Evolutionary conservation across 2,329 filamentous ascomycete genomes (phyloP).

Genomic region (Aspergillus sp.): DNA sequence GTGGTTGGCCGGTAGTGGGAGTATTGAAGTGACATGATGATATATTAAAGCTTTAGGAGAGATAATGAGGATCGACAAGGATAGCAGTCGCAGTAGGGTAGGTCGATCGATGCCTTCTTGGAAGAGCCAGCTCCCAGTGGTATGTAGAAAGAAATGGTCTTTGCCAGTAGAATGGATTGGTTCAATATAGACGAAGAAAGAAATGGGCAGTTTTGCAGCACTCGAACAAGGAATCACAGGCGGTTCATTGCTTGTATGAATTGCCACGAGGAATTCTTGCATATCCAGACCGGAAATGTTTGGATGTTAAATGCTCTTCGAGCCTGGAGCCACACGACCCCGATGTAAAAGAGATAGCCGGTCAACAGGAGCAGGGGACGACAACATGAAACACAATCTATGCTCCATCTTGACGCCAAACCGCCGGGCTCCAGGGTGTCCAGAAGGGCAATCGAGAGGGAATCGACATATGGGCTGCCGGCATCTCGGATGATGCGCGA

Average conservation of each 20-base stretch:
- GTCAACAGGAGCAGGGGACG: slow-evolving; percentile 27
- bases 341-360: slow-evolving; percentile 28
- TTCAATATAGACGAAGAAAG: slow-evolving; percentile 20
- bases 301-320: slow-evolving; percentile 42
- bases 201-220: slow-evolving; percentile 18
- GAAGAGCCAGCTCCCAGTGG: slow-evolving; percentile 27
- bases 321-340: slow-evolving; percentile 17
- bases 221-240: slow-evolving; percentile 17
- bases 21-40: slow-evolving; percentile 43
- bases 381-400: slow-evolving; percentile 42
- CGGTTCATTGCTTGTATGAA: slow-evolving; percentile 22
- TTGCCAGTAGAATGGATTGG: slow-evolving; percentile 9
- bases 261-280: slow-evolving; percentile 11
- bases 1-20: slow-evolving; percentile 47
- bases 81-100: slow-evolving; percentile 3
- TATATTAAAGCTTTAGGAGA: neutral
- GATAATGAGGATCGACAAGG: neutral
- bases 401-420: slow-evolving; percentile 34
- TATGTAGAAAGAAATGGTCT: slow-evolving; percentile 15
- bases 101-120: neutral
- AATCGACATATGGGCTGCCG: slow-evolving; percentile 9
- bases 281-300: slow-evolving; percentile 27
- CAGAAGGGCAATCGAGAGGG: slow-evolving; percentile 21
- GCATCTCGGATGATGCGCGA: slow-evolving; percentile 18
- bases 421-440: slow-evolving; percentile 27